These are phyloP conservation scores for Suillus subalutaceus DNA, from an alignment of 768 basidiomycete species.

Conservation along the genomic window DNA sequence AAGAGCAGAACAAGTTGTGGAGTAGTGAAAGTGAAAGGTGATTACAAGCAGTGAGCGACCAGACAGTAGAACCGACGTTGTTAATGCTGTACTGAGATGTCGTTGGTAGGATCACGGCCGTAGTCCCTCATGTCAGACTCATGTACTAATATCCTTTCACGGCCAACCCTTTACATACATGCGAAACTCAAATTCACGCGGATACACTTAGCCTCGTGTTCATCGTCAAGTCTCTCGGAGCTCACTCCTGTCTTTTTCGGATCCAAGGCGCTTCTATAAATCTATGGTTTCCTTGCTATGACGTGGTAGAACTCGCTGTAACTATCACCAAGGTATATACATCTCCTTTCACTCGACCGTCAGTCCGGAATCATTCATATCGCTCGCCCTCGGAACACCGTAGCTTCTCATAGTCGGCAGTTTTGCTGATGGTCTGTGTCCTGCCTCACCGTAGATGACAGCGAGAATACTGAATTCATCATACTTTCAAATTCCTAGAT, in stretches of 20 bases:
- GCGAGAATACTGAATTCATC: not conserved
- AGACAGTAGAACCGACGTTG: not conserved
- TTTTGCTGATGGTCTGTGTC: not conserved
- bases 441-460: not conserved
- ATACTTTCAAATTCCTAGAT: conserved; percentile 3
- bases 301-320: not conserved
- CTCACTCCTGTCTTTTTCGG: not conserved
- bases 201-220: conserved; percentile 2
- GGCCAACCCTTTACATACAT: conserved; percentile 10
- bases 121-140: conserved; percentile 5
- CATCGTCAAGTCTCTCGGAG: not conserved
- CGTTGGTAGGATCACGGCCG: conserved; percentile 1
- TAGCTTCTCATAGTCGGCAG: not conserved
- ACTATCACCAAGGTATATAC: not conserved
- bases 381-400: not conserved
- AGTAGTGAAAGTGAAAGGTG: conserved; percentile 10
- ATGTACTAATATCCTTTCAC: conserved; percentile 2
- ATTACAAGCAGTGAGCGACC: conserved; percentile 3
- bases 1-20: not conserved
- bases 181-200: conserved; percentile 5
- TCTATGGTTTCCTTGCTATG: not conserved
- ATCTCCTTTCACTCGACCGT: not conserved
- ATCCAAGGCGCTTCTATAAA: not conserved
- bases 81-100: conserved; percentile 1
- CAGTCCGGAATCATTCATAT: not conserved